Base-by-base conservation (phyloP, 108 stramenopile genomes). In the Skeletonema tropicum region DNA sequence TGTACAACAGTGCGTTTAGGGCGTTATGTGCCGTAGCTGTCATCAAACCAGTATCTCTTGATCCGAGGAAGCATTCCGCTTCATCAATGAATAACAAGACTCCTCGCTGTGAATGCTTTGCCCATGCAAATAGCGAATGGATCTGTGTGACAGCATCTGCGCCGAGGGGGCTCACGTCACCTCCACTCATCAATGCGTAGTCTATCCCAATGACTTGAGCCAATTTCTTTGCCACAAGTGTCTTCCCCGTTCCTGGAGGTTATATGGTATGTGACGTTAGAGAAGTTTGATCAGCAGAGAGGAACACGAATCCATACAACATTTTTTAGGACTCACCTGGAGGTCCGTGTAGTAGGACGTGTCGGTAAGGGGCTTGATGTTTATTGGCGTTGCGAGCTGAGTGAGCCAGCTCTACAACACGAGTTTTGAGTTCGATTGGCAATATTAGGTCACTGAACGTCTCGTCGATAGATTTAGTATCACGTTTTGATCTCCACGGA, bases 131-230 rank as follows among this genome's bases (percentile, higher is more conserved):
- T 13, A 95, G 73, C 9, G 68, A 71, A 65, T 95, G 93, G 26
- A 95, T 89, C 66, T 92, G 87, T 0, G 88, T 92, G 32, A 94
- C 93, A 5, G 91, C 94, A 64, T 94, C 90, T 21, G 75, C 60
- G n/a, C 92, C 93, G 35, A 96, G 79, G 0, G 95, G 92, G 31
- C 89, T 93, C 15, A 96, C 88, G 64, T 96, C 95, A 33, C 95
- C 95, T 6, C 95, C 95, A 57, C 85, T 82, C 89, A 94, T 89
- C n/a, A 96, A 57, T 11, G 95, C 93, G 65, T 87, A 96, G 69
- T 94, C 95, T 65, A 94, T 85, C 26, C 90, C 93, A 59, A 86
- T 88, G 57, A 66, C 48, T 33, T 73, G 39, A 31, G 92, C 92
- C 5, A 92, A 63, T 57, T 77, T 84, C 57, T 87, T 77, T 14